These are phyloP conservation scores for Opeltia flavorubescens DNA, from an alignment of 495 filamentous ascomycete species.

Conservation along the genomic window DNA sequence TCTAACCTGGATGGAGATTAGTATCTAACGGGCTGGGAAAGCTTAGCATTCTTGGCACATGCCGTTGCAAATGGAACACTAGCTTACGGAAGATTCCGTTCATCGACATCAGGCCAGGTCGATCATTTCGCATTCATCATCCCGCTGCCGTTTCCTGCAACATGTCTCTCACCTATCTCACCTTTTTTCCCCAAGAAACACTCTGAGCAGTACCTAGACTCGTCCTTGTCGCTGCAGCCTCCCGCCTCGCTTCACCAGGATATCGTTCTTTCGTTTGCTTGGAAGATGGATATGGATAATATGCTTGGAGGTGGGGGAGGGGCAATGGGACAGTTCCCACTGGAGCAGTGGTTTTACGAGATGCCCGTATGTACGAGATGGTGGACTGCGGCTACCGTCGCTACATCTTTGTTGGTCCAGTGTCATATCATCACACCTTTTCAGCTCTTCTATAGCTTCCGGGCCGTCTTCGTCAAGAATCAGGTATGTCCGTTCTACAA, in stretches of 20 bases:
- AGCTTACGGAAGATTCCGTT: neutral
- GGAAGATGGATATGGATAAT: slow-evolving; percentile 44
- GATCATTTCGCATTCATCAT: neutral
- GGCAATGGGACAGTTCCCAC: slow-evolving; percentile 54
- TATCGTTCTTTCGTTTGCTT: neutral
- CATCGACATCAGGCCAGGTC: neutral
- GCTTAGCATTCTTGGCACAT: neutral
- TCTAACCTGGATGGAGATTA: too few relatives aligned
- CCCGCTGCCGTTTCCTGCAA: neutral
- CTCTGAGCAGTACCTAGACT: neutral
- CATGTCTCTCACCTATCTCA: neutral
- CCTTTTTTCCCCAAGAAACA: neutral
- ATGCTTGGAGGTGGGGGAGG: slow-evolving; percentile 44
- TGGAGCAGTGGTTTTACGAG: slow-evolving; percentile 96
- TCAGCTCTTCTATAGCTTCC: slow-evolving; percentile 93
- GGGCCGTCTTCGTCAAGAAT: slow-evolving; percentile 74
- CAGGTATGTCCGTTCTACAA: too few relatives aligned
- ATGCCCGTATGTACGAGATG: slow-evolving; percentile 90
- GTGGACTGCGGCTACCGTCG: slow-evolving; percentile 89
- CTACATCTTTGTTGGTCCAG: slow-evolving; percentile 82
- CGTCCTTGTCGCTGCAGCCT: too few relatives aligned
- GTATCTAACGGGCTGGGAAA: neutral
- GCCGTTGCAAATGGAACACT: too few relatives aligned
- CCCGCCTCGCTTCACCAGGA: neutral
- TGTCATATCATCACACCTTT: slow-evolving; percentile 82